Evolutionary conservation across 768 basidiomycete genomes (phyloP).

Genomic region (Auricularia sp.): DNA sequence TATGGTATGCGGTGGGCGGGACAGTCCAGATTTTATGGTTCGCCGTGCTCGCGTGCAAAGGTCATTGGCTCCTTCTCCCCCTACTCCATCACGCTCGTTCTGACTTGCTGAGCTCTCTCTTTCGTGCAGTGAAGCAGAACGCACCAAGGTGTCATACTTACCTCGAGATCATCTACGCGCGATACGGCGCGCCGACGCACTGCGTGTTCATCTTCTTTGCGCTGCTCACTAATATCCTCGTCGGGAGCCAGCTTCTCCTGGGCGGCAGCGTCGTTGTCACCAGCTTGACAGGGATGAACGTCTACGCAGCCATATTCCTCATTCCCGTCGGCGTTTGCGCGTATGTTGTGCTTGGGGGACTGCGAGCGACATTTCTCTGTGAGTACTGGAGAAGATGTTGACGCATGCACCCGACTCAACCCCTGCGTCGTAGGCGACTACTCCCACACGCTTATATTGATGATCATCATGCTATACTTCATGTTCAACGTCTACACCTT

Average conservation of each 20-base stretch:
- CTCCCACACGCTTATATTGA: constrained; percentile 37
- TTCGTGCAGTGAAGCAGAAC: constrained; percentile 38
- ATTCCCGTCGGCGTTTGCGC: constrained; percentile 35
- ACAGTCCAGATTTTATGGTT: constrained; percentile 47
- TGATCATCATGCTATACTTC: constrained; percentile 30
- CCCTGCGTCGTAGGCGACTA: constrained; percentile 30
- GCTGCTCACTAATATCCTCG: constrained; percentile 41
- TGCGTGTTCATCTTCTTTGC: constrained; percentile 44
- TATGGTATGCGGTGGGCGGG: constrained; percentile 41
- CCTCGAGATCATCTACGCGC: constrained; percentile 43
- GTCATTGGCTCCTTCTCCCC: not conserved
- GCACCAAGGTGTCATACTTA: constrained; percentile 51
- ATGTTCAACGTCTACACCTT: constrained; percentile 25
- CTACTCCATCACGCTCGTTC: not conserved
- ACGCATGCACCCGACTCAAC: constrained; percentile 30
- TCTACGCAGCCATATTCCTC: constrained; percentile 35
- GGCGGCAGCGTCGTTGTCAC: constrained; percentile 39
- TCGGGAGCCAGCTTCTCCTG: constrained; percentile 40
- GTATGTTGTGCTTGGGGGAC: constrained; percentile 28
- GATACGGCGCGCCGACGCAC: constrained; percentile 39
- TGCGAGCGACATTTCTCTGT: constrained; percentile 26
- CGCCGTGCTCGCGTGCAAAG: constrained; percentile 25
- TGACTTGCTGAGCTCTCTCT: not conserved
- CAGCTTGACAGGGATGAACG: constrained; percentile 37
- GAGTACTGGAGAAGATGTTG: constrained; percentile 5